Base-by-base conservation (phyloP, 768 basidiomycete genomes). In the Suillus bovinus region DNA sequence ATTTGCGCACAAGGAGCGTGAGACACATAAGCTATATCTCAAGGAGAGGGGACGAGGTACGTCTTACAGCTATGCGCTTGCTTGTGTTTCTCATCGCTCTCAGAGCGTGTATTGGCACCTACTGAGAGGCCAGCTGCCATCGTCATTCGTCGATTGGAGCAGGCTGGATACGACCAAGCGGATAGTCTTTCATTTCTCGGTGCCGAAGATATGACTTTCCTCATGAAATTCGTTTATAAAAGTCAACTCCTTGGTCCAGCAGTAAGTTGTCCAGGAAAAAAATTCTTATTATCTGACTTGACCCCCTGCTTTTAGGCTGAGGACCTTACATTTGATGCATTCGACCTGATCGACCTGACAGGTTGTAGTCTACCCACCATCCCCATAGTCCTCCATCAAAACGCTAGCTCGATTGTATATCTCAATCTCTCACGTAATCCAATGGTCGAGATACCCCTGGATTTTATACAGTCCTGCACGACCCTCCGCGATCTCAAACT, bases 371-470 rank as follows among this genome's bases (percentile, higher is more conserved):
- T 99, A 3, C 89, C 90, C 59, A 91, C 94, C 5, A 90, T 99
- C 53, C 97, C 97, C 1, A 88, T 96, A 67, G 80, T 86, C 62
- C 81, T 98, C 14, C 90, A 99, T 73, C 83, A 85, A 59, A 86
- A 93, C 63, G 94, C 95, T 1, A 87, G 90, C 66, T 84, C 84
- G 29, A 95, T 99, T 69, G 79, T 91, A 62, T 87, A 83, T 44
- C 88, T 99, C 62, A 92, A 91, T 63, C 84, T 99, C 16, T 96
- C 94, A 4, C 87, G 92, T 49, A 99, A 99, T 71, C 94, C 96
- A 3, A 93, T 96, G 85, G 84, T 96, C 60, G 96, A 99, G 74
- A 90, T 99, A 39, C 97, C 96, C 1, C 87, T 94, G 56, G 97
- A 99, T 76, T 99, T 99, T 72, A 89, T 97, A 61, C 93, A 97